Evolutionary conservation across 441 rosid genomes (phyloP).

Genomic region (Adansonia grandidieri): DNA sequence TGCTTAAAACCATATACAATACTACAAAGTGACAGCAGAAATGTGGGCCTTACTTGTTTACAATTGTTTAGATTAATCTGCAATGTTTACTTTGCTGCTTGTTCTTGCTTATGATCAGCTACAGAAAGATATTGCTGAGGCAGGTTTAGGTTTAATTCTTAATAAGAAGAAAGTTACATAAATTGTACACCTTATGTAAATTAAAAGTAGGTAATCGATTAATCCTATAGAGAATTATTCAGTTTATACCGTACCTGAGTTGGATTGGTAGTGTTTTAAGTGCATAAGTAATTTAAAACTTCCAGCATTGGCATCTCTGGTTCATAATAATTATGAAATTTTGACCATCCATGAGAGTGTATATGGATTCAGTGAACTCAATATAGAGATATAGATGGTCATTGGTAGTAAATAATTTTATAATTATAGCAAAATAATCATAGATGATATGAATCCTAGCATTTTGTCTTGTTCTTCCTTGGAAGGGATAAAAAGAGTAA

Average conservation of each 20-base stretch:
- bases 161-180: background rate
- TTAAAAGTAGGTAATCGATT: background rate
- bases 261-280: background rate
- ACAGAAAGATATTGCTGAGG: background rate
- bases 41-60: background rate
- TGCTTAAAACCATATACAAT: background rate
- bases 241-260: background rate
- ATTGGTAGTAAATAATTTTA: no score
- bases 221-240: background rate
- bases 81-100: constrained; percentile 1
- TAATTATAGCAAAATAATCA: background rate
- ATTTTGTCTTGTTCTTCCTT: background rate
- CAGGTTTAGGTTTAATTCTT: background rate
- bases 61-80: background rate
- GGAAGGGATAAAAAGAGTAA: background rate
- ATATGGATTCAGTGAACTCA: background rate
- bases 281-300: no score
- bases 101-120: background rate
- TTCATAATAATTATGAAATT: background rate
- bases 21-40: background rate
- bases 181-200: background rate
- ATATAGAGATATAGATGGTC: background rate
- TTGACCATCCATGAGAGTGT: background rate
- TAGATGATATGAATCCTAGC: background rate
- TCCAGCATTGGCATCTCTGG: no score